phyloP scores from a whole-genome alignment of 2,329 filamentous ascomycete species.

The Arthrinium puccinioides region DNA sequence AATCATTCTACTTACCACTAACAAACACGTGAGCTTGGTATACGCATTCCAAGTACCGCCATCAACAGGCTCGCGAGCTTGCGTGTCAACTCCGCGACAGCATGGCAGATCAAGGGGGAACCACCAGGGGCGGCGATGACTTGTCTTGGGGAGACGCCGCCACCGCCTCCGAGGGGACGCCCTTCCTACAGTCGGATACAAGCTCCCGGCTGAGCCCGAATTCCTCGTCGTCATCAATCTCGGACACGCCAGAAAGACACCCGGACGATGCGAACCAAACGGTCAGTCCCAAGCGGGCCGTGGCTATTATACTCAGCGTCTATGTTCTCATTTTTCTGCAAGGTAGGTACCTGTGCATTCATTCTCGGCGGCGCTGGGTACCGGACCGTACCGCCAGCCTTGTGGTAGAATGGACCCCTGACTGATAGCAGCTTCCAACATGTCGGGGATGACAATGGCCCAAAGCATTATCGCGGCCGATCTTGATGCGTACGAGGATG shows the following conservation, averaged over 20 bases:
- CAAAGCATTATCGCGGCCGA: constrained; percentile 72
- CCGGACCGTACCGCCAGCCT: too few species aligned
- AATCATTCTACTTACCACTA: too few species aligned
- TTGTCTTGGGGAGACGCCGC: too few species aligned
- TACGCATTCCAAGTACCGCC: too few species aligned
- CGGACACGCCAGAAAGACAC: constrained; percentile 4
- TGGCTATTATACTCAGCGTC: constrained; percentile 44
- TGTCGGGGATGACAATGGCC: constrained; percentile 74
- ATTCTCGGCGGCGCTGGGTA: too few species aligned
- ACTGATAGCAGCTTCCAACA: constrained; percentile 53
- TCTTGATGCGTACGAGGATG: constrained; percentile 63
- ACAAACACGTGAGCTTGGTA: too few species aligned
- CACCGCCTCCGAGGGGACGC: constrained; percentile 16
- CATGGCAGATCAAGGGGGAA: too few species aligned
- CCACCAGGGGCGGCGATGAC: too few species aligned
- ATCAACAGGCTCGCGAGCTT: too few species aligned
- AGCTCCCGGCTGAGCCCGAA: constrained; percentile 4
- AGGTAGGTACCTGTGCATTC: constrained; percentile 8
- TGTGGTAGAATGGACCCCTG: too few species aligned
- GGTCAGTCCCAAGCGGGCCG: constrained; percentile 23
- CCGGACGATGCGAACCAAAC: constrained; percentile 18
- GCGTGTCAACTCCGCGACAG: too few species aligned
- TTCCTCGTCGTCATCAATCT: constrained; percentile 5
- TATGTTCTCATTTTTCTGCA: constrained; percentile 54
- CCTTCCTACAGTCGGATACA: constrained; percentile 15